These are phyloP conservation scores for Pythium folliculosum DNA, from an alignment of 352 stramenopile genomes.

Conservation along the genomic window DNA sequence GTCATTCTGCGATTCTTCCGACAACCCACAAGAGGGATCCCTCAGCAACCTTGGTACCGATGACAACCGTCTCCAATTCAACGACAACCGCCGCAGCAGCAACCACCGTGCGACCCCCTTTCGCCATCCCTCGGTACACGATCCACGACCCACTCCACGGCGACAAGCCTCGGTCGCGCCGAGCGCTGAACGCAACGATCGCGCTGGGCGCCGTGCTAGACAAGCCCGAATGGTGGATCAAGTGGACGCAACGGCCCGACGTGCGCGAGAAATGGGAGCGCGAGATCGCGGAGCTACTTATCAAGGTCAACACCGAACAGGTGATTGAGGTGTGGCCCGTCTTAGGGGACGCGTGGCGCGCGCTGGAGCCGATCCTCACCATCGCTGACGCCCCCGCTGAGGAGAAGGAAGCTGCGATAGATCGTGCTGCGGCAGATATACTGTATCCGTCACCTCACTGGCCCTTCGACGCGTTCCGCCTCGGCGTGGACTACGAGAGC, in stretches of 20 bases:
- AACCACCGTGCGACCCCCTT: background rate
- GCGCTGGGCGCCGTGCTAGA: constrained; percentile 29
- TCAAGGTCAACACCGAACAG: constrained; percentile 11
- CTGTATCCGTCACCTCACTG: background rate
- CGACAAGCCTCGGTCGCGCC: constrained; percentile 5
- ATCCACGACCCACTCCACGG: background rate
- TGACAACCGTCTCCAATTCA: too few species aligned
- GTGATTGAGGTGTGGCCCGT: background rate
- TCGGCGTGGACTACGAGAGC: background rate
- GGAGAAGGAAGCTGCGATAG: background rate
- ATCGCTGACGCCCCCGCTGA: background rate
- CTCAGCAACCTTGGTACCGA: too few species aligned
- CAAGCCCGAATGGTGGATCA: constrained; percentile 23
- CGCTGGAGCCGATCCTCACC: background rate
- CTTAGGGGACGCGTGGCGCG: background rate
- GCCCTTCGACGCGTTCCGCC: background rate
- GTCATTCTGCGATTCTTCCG: too few species aligned
- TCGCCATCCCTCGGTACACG: background rate
- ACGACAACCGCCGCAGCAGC: too few species aligned
- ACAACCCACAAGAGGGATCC: too few species aligned
- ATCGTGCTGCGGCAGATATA: background rate
- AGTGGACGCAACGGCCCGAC: constrained; percentile 22
- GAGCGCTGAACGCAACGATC: constrained; percentile 31
- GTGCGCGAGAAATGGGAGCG: constrained; percentile 27
- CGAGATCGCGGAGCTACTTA: constrained; percentile 22